Evolutionary conservation across 2,329 filamentous ascomycete species (phyloP).

Genomic region (Lachnellula suecica): DNA sequence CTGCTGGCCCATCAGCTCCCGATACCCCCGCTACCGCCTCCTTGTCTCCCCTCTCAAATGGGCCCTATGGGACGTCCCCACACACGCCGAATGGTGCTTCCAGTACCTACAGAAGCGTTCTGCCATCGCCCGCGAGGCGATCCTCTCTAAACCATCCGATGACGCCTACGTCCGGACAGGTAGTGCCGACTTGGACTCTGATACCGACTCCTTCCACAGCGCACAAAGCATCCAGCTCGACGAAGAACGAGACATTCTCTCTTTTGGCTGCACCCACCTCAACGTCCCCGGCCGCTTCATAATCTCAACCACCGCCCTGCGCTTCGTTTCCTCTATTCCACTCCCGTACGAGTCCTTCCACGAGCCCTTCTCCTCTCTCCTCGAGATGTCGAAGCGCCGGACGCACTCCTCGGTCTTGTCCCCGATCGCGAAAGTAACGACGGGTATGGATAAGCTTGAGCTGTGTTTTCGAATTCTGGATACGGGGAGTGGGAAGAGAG

Average conservation of each 20-base stretch:
- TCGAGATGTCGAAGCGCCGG: slow-evolving; percentile 23
- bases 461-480: slow-evolving; percentile 16
- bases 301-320: slow-evolving; percentile 11
- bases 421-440: slow-evolving; percentile 14
- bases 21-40: slow-evolving; percentile 36
- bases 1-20: slow-evolving; percentile 34
- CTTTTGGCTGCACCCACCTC: slow-evolving; percentile 16
- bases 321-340: slow-evolving; percentile 11
- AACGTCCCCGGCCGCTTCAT: slow-evolving; percentile 13
- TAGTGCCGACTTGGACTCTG: not conserved
- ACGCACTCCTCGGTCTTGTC: slow-evolving; percentile 7
- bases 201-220: not conserved
- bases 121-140: slow-evolving; percentile 3
- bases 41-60: slow-evolving; percentile 36
- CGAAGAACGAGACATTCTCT: slow-evolving; percentile 14
- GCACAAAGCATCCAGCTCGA: not conserved
- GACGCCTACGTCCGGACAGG: not conserved
- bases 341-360: slow-evolving; percentile 8
- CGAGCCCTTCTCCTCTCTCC: slow-evolving; percentile 9
- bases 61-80: slow-evolving; percentile 37
- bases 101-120: slow-evolving; percentile 23
- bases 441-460: slow-evolving; percentile 17
- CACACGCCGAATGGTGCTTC: slow-evolving; percentile 37
- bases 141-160: not conserved
- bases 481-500: slow-evolving; percentile 5